Base-by-base conservation (phyloP, 371 early-diverging fungal genomes). In the Mucor piriformis region DNA sequence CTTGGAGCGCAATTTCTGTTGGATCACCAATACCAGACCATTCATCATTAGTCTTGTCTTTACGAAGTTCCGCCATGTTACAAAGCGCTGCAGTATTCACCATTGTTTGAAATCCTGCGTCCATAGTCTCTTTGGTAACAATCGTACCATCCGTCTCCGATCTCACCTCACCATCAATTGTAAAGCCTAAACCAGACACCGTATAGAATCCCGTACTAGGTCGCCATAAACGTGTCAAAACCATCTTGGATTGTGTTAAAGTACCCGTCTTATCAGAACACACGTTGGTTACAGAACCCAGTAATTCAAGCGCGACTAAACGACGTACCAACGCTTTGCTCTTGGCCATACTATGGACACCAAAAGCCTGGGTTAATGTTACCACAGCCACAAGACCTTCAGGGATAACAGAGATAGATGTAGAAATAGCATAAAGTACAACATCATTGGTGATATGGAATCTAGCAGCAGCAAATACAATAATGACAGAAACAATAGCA, bases 221-320 rank as follows among this genome's bases (percentile, higher is more conserved):
- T 27, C 85, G 71, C 91, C 91, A 92, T 21, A 87, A 79, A 29
- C 90, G 83, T 18, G 86, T 87, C 20, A 88, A 67, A 8, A 90
- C 90, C 94, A 92, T 92, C 76, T 94, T 94, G 57, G 95, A 95
- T 78, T 94, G 91, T 0, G 96, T 95, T 18, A 97, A 71, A 0
- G 97, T 96, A 38, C 97, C 97, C 0, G 96, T 96, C 82, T 98
- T 97, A 68, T 96, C 96, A 1, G 95, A 94, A 72, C 96, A 95
- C 58, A 98, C 89, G 59, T 91, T 89, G 33, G 94, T 93, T 3
- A 97, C 93, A 1, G 92, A 88, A 20, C 97, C 97, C 8, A 97
- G 73, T 7, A 91, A 89, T 77, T 97, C 97, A 1, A 98, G 83
- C 4, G 93, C 88, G 4, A 88, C 90, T 12, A 97, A 79, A 57